phyloP scores from a whole-genome alignment of 1,139 yeast genomes.

The Yamadazyma mexicana region DNA sequence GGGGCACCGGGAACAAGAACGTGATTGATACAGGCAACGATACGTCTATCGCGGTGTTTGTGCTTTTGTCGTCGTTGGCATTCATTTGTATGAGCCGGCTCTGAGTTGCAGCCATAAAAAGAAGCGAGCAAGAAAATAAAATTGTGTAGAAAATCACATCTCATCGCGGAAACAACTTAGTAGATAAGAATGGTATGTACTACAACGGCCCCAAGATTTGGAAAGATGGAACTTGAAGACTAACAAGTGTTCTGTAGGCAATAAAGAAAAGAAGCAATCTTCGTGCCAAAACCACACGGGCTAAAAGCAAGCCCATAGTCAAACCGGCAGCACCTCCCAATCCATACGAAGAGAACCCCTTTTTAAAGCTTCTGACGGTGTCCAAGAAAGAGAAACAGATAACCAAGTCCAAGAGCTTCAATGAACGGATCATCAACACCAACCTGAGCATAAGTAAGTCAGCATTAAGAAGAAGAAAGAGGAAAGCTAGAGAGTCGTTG shows the following conservation, averaged over 20 bases:
- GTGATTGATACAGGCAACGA: slow-evolving; percentile 1
- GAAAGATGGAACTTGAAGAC: slow-evolving; percentile 8
- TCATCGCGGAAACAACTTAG: background rate
- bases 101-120: slow-evolving; percentile 1
- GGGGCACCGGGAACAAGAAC: slow-evolving; percentile 3
- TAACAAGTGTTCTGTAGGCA: slow-evolving; percentile 30
- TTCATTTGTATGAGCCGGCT: slow-evolving; percentile 2
- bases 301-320: slow-evolving; percentile 13
- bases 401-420: slow-evolving; percentile 31
- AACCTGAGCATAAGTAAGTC: slow-evolving; percentile 59
- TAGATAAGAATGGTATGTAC: slow-evolving; percentile 1
- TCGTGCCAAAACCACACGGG: slow-evolving; percentile 32
- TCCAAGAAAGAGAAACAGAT: slow-evolving; percentile 56
- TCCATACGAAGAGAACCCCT: slow-evolving; percentile 48
- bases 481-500: slow-evolving; percentile 61
- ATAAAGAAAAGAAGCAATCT: slow-evolving; percentile 39
- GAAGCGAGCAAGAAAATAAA: slow-evolving; percentile 1
- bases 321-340: slow-evolving; percentile 30
- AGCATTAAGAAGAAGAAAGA: slow-evolving; percentile 61
- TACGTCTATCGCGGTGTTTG: slow-evolving; percentile 1
- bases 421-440: slow-evolving; percentile 33
- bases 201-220: background rate
- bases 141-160: no score
- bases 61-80: slow-evolving; percentile 1
- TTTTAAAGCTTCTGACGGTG: slow-evolving; percentile 52